Base-by-base conservation (phyloP, 2,329 filamentous ascomycete genomes). In the Talaromyces sp. region DNA sequence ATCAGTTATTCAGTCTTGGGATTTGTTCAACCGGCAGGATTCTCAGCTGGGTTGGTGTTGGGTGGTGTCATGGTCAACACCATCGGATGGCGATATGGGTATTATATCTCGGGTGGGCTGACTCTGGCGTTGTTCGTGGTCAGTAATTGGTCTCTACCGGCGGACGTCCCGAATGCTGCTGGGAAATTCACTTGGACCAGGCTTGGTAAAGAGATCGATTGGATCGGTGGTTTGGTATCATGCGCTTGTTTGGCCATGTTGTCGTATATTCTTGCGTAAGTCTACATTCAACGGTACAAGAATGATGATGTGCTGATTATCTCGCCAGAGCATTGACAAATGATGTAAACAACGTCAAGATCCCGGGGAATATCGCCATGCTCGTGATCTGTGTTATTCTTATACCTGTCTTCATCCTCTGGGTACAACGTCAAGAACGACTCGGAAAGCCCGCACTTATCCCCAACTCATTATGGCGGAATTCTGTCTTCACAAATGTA, bases 1-100 rank as follows among this genome's bases (percentile, higher is more conserved):
- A 74, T 83, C 31, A 81, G 78, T 1, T 83, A 84, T 66, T 79
- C 80, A 0, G 75, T 75, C 9, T 74, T 83, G 64, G 81, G 82
- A 1, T 75, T 76, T 28, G 77, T 77, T 14, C 81, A 83, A 59
- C 82, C 81, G 0, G 65, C 83, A 21, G 82, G 82, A 0, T 83
- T 81, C 64, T 76, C 74, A 0, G 61, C 82, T 1, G 82, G 82
- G 0, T 71, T 84, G 2, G 73, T 79, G 5, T 69, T 84, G 4
- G 80, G 82, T 31, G 82, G 82, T 62, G 65, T 84, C 0, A 75
- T 83, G 35, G 71, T 76, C 1, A 74, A 81, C 35, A 76, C 72
- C 0, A 75, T 80, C 28, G 78, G 79, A 6, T 83, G 81, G 82
- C 69, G 80, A 52, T 79, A 73, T 69, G 80, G 77, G 0, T 84